phyloP scores from a whole-genome alignment of 2,329 filamentous ascomycete species.

The Hypoxylon sp. region DNA sequence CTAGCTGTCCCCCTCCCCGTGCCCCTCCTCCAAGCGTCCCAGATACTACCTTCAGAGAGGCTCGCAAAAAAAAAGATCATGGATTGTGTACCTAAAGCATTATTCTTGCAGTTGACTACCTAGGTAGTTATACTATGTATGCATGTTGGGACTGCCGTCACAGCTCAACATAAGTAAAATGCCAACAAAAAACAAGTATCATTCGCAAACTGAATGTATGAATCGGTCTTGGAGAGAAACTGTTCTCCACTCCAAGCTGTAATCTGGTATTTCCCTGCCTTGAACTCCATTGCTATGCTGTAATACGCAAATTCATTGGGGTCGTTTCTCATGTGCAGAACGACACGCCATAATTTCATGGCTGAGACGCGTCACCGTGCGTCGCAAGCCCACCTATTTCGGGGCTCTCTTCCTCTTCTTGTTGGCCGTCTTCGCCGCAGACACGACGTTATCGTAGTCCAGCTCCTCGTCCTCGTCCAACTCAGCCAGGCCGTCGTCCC shows the following conservation, averaged over 20 bases:
- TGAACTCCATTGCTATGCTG: conserved; percentile 43
- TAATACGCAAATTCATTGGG: conserved; percentile 28
- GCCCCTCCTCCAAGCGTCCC: not conserved
- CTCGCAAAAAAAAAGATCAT: not conserved
- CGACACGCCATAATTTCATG: not conserved
- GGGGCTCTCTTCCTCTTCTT: conserved; percentile 41
- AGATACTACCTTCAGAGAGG: not conserved
- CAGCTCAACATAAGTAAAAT: not conserved
- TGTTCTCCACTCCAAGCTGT: conserved; percentile 35
- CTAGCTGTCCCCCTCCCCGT: not conserved
- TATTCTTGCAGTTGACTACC: not conserved
- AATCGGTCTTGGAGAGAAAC: conserved; percentile 2
- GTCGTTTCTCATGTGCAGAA: conserved; percentile 5
- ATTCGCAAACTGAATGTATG: conserved; percentile 1
- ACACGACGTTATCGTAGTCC: conserved; percentile 28
- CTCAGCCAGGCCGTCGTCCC: conserved; percentile 48
- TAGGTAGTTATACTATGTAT: not conserved
- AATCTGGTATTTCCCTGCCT: conserved; percentile 34
- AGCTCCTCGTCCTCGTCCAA: conserved; percentile 50
- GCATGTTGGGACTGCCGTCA: not conserved
- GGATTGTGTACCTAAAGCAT: not conserved
- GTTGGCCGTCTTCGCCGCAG: conserved; percentile 36
- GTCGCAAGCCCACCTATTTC: conserved; percentile 17
- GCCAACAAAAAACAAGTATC: not conserved
- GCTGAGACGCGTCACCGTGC: not conserved